Evolutionary conservation across 257 asterid species (phyloP).

Genomic region (Capsicum pubescens): DNA sequence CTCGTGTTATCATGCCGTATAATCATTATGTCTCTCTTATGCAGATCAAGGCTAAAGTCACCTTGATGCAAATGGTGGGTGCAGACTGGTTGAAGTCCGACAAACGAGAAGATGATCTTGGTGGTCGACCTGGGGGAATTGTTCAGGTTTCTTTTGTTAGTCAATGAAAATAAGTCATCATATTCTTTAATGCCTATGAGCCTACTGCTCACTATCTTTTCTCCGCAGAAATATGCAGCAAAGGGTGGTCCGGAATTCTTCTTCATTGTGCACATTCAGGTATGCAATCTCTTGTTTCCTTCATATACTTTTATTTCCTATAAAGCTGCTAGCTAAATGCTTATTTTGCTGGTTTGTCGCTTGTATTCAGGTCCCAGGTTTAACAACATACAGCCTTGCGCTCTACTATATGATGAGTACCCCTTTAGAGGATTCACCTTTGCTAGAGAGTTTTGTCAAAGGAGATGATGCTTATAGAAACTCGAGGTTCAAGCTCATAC

Average conservation of each 20-base stretch:
- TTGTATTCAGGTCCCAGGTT: slow-evolving; percentile 79
- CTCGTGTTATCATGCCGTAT: neutral
- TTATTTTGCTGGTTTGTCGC: neutral
- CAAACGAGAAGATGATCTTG: slow-evolving; percentile 98
- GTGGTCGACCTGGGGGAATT: slow-evolving; percentile 87
- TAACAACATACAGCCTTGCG: slow-evolving; percentile 84
- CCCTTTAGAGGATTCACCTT: slow-evolving; percentile 83
- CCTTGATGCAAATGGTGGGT: slow-evolving; percentile 97
- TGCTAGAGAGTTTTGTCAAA: slow-evolving; percentile 87
- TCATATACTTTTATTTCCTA: slow-evolving; percentile 25
- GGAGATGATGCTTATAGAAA: slow-evolving; percentile 96
- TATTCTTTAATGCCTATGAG: slow-evolving; percentile 29
- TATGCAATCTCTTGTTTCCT: slow-evolving; percentile 32
- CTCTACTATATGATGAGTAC: slow-evolving; percentile 92
- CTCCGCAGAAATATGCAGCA: slow-evolving; percentile 83
- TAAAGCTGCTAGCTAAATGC: neutral
- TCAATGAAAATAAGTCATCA: slow-evolving; percentile 16
- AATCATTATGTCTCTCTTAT: neutral
- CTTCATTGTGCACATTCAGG: slow-evolving; percentile 93
- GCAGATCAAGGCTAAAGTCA: slow-evolving; percentile 86
- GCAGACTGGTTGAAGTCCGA: slow-evolving; percentile 99
- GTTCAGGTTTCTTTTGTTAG: slow-evolving; percentile 70
- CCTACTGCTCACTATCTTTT: slow-evolving; percentile 33
- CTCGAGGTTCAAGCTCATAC: slow-evolving; percentile 99
- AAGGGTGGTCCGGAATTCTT: slow-evolving; percentile 97